Evolutionary conservation across 306 rosid species (phyloP).

Genomic region (Oxytropis ochrocephala): DNA sequence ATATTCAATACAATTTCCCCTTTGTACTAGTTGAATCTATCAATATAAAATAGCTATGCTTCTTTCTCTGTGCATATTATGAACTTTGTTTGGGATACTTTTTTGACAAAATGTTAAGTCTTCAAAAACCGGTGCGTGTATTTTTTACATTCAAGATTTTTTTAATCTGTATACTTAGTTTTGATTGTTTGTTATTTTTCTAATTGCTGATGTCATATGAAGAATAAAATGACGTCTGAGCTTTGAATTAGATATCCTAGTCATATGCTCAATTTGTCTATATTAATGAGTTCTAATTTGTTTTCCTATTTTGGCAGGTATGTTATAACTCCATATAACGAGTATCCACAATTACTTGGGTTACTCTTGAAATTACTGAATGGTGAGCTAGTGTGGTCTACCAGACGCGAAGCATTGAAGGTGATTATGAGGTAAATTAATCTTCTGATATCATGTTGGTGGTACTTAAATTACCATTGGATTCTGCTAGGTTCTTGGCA

Average conservation of each 20-base stretch:
- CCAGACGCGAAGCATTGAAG: constrained; percentile 95
- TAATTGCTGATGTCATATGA: background rate
- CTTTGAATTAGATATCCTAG: constrained; percentile 11
- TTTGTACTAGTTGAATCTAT: too few species aligned
- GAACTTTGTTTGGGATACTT: background rate
- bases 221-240: background rate
- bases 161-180: background rate
- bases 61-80: constrained; percentile 7
- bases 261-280: constrained; percentile 7
- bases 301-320: constrained; percentile 45
- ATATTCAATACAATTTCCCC: too few species aligned
- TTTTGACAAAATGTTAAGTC: background rate
- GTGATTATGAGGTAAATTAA: constrained; percentile 36
- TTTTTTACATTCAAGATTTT: background rate
- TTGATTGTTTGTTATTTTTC: background rate
- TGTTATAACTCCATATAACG: constrained; percentile 93
- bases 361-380: constrained; percentile 82
- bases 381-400: constrained; percentile 97
- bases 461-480: constrained; percentile 18
- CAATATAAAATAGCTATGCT: background rate
- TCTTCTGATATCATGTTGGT: background rate
- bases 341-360: constrained; percentile 80
- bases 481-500: constrained; percentile 76
- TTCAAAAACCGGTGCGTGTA: background rate
- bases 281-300: constrained; percentile 1